Conservation (phyloP, 441 rosid genomes). For the Lepidium campestre region DNA sequence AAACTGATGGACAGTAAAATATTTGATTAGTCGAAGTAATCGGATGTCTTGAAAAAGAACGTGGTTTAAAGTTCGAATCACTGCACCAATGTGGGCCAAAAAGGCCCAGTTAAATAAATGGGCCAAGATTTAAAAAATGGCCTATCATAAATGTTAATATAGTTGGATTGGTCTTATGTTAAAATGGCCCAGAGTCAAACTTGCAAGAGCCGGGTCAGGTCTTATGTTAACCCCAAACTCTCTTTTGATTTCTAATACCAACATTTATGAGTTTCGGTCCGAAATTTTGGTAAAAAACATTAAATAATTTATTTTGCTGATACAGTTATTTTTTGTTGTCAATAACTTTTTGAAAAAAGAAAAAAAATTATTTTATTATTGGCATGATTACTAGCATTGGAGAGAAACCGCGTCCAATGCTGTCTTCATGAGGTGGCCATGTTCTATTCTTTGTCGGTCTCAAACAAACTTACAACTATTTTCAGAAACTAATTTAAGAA, state of each 20-base stretch:
- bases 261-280: too few species aligned
- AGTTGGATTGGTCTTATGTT: too few species aligned
- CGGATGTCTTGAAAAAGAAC: background rate
- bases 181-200: too few species aligned
- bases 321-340: background rate
- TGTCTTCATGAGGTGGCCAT: conserved; percentile 26
- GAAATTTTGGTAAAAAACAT: too few species aligned
- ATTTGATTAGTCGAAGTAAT: background rate
- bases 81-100: background rate
- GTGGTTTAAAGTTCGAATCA: background rate
- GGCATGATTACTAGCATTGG: conserved; percentile 9
- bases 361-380: background rate
- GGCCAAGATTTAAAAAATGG: background rate
- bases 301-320: too few species aligned
- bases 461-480: background rate
- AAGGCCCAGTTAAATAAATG: background rate
- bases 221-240: too few species aligned
- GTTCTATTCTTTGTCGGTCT: conserved; percentile 14
- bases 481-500: background rate
- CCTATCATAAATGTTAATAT: background rate
- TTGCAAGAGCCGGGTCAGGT: too few species aligned
- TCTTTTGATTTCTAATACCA: too few species aligned
- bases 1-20: background rate
- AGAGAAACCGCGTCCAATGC: conserved; percentile 24
- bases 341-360: background rate